A percentile compares a stretch with the other conserved stretches of the same genome.
Evolutionary conservation across 1,139 yeast genomes (phyloP).

Genomic region (Diutina pseudorugosa): DNA sequence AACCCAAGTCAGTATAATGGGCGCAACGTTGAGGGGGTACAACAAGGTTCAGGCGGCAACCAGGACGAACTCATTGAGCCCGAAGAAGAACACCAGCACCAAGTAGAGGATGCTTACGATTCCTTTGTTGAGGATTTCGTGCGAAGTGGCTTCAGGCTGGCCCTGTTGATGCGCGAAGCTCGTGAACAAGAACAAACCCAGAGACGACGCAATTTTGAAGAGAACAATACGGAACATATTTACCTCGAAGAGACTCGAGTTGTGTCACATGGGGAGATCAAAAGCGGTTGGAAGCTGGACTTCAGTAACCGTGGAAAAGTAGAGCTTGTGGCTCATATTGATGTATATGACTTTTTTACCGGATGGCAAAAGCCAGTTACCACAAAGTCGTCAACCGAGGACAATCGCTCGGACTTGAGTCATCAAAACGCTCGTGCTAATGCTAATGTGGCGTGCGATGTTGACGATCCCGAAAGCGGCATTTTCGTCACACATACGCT

Average conservation of each 20-base stretch:
- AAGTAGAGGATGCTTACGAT: conserved; percentile 8
- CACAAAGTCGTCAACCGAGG: conserved; percentile 18
- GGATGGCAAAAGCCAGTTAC: conserved; percentile 23
- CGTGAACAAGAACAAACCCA: not conserved
- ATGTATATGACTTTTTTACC: conserved; percentile 43
- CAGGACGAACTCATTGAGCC: conserved; percentile 7
- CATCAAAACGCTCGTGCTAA: conserved; percentile 24
- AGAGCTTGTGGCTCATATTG: conserved; percentile 62
- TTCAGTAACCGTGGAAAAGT: conserved; percentile 64
- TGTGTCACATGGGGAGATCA: conserved; percentile 67
- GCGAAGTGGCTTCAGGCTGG: not conserved
- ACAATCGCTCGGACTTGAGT: conserved; percentile 15
- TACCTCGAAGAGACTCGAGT: conserved; percentile 64
- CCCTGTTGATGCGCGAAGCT: not conserved
- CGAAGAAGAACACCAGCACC: conserved; percentile 6
- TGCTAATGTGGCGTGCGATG: conserved; percentile 64
- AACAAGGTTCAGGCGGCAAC: not conserved
- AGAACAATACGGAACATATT: conserved; percentile 18
- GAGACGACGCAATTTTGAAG: not conserved
- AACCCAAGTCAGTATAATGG: conserved; percentile 6
- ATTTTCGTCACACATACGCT: conserved; percentile 62
- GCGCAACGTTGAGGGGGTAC: not conserved
- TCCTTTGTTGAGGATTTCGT: conserved; percentile 21
- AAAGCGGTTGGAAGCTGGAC: conserved; percentile 92
- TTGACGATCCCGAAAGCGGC: conserved; percentile 74